A percentile compares a stretch with the other conserved stretches of the same genome.
These are phyloP conservation scores for Fragaria nilgerrensis DNA, from an alignment of 306 rosid genomes.

Conservation along the genomic window DNA sequence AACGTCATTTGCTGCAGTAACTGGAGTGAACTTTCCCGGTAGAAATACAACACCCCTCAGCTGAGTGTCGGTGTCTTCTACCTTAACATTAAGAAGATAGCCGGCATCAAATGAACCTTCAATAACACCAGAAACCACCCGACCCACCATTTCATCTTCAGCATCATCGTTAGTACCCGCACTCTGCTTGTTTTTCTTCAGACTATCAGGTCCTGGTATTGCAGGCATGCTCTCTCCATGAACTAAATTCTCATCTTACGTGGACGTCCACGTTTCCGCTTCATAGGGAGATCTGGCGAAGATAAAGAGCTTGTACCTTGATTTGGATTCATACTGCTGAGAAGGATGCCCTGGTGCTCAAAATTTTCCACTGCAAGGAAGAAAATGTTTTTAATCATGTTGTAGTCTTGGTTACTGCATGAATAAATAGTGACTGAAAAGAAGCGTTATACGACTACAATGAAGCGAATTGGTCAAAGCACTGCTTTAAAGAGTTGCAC, in stretches of 20 bases:
- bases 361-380: constrained; percentile 26
- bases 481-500: not conserved
- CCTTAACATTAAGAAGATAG: constrained; percentile 55
- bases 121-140: constrained; percentile 53
- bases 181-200: constrained; percentile 31
- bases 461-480: not conserved
- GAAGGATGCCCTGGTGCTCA: not conserved
- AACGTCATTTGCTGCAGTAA: constrained; percentile 51
- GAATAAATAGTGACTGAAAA: not conserved
- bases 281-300: constrained; percentile 36
- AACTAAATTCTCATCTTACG: constrained; percentile 41
- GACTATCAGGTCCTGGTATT: constrained; percentile 24
- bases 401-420: not conserved
- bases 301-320: constrained; percentile 30
- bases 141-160: constrained; percentile 49
- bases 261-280: constrained; percentile 73
- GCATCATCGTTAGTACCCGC: constrained; percentile 10
- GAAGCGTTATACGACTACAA: not conserved
- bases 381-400: not conserved
- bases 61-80: constrained; percentile 34
- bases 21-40: constrained; percentile 41
- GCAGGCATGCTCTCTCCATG: constrained; percentile 19
- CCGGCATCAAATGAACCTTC: constrained; percentile 57
- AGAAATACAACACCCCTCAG: constrained; percentile 57
- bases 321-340: constrained; percentile 46